Percentiles rank a stretch among this genome's conserved stretches.
Conservation (phyloP, 2,329 filamentous ascomycete genomes). For the Rachicladosporium sp. region DNA sequence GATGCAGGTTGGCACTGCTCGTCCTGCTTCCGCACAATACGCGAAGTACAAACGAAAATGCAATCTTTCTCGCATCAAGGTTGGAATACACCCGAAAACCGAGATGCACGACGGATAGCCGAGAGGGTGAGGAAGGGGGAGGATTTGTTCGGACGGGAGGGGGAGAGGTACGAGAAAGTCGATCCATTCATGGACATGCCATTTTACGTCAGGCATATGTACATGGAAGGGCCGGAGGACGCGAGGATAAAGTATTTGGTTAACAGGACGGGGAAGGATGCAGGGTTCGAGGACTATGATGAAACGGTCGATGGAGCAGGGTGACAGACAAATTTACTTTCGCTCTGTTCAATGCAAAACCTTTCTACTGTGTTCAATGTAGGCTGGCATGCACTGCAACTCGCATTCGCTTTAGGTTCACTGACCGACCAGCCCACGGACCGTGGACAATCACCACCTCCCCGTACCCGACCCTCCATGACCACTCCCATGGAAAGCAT, state of each 20-base stretch:
- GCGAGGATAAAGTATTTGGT: constrained; percentile 27
- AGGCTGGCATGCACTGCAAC: too few relatives aligned
- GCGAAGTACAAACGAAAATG: constrained; percentile 45
- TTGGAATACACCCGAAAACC: constrained; percentile 40
- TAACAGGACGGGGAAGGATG: constrained; percentile 27
- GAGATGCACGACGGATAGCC: constrained; percentile 38
- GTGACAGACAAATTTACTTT: too few relatives aligned
- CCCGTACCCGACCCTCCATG: background rate
- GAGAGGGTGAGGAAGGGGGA: constrained; percentile 39
- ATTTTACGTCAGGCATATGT: constrained; percentile 26
- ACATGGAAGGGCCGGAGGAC: constrained; percentile 18
- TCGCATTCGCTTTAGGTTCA: too few relatives aligned
- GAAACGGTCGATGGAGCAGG: background rate
- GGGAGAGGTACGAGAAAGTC: constrained; percentile 37
- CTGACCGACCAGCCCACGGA: too few relatives aligned
- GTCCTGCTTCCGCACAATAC: constrained; percentile 46
- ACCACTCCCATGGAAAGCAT: constrained; percentile 6
- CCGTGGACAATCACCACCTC: too few relatives aligned
- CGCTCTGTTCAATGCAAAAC: too few relatives aligned
- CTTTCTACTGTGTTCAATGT: too few relatives aligned
- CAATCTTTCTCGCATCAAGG: constrained; percentile 43
- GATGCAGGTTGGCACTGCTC: constrained; percentile 52
- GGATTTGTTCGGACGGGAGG: constrained; percentile 43
- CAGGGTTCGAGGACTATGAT: constrained; percentile 24
- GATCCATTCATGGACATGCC: constrained; percentile 44